These are phyloP conservation scores for Pleurotus cornucopiae DNA, from an alignment of 768 basidiomycete genomes.

Conservation along the genomic window DNA sequence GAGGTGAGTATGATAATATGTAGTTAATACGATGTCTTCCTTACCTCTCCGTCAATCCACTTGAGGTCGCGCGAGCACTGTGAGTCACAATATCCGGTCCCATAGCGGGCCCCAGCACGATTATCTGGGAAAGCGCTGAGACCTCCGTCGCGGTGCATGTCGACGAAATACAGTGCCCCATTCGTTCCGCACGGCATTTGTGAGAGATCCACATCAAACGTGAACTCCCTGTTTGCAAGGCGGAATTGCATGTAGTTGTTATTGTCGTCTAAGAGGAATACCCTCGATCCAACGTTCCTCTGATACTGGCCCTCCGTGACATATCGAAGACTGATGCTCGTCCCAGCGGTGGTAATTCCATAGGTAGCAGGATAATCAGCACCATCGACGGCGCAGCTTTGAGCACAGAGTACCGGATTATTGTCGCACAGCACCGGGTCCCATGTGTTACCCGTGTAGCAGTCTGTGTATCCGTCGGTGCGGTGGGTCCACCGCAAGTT, in stretches of 20 bases:
- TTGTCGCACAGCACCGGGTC: constrained; percentile 29
- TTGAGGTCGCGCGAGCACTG: constrained; percentile 44
- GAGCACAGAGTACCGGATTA: constrained; percentile 9
- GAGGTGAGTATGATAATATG: not conserved
- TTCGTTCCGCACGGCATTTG: constrained; percentile 31
- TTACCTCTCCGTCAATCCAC: constrained; percentile 34
- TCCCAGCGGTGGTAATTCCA: constrained; percentile 30
- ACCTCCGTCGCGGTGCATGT: constrained; percentile 2
- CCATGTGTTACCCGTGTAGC: constrained; percentile 38
- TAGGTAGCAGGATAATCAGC: constrained; percentile 30
- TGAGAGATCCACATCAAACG: constrained; percentile 58
- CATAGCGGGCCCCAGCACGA: constrained; percentile 29
- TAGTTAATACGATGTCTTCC: constrained; percentile 9
- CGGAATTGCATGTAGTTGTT: constrained; percentile 32
- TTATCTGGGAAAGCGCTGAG: not conserved
- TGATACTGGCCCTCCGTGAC: constrained; percentile 17
- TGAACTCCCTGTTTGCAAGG: constrained; percentile 54
- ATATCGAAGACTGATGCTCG: constrained; percentile 28
- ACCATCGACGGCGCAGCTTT: constrained; percentile 16
- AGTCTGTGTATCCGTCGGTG: constrained; percentile 18
- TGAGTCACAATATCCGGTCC: constrained; percentile 13
- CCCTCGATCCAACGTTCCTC: constrained; percentile 13
- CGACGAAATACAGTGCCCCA: constrained; percentile 19
- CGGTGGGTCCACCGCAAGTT: constrained; percentile 34
- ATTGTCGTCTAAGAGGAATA: constrained; percentile 1